Conservation (phyloP, 2,329 filamentous ascomycete genomes). For the Tolypocladium paradoxum region DNA sequence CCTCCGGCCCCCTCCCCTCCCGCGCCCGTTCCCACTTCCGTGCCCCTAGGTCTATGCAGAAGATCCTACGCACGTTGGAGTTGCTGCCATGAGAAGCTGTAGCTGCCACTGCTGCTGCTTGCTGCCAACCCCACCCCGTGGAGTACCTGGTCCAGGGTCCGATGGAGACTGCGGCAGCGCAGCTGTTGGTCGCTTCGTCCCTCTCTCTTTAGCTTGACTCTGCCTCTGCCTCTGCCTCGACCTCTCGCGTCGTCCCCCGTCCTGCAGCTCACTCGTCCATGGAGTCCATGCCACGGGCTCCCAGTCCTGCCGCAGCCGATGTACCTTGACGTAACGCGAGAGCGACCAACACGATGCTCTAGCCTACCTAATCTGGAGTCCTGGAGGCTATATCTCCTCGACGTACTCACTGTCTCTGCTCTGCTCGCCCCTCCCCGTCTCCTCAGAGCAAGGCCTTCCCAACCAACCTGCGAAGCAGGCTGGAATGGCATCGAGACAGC, state of each 20-base stretch:
- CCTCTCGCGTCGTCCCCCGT: not conserved
- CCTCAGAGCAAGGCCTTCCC: not conserved
- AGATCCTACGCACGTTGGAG: not conserved
- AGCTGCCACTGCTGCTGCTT: not conserved
- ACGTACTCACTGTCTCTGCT: conserved; percentile 5
- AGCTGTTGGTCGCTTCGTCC: conserved; percentile 1
- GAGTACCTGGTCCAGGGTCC: conserved; percentile 7
- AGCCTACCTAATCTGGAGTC: conserved; percentile 14
- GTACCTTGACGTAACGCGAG: conserved; percentile 15
- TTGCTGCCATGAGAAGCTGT: not conserved
- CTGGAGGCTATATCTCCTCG: conserved; percentile 16
- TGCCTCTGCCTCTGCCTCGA: not conserved
- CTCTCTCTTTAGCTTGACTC: not conserved
- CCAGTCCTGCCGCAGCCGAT: conserved; percentile 6
- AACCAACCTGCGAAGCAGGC: not conserved
- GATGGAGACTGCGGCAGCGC: conserved; percentile 1
- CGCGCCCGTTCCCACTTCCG: not conserved
- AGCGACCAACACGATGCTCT: conserved; percentile 5
- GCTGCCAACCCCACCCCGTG: conserved; percentile 6
- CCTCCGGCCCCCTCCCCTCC: not conserved
- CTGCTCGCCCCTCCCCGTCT: not conserved
- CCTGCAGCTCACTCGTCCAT: not conserved
- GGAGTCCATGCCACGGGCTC: not conserved
- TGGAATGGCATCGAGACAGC: not conserved
- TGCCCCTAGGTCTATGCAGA: not conserved